Conservation (phyloP, 768 basidiomycete genomes). For the Inosperma sp. region DNA sequence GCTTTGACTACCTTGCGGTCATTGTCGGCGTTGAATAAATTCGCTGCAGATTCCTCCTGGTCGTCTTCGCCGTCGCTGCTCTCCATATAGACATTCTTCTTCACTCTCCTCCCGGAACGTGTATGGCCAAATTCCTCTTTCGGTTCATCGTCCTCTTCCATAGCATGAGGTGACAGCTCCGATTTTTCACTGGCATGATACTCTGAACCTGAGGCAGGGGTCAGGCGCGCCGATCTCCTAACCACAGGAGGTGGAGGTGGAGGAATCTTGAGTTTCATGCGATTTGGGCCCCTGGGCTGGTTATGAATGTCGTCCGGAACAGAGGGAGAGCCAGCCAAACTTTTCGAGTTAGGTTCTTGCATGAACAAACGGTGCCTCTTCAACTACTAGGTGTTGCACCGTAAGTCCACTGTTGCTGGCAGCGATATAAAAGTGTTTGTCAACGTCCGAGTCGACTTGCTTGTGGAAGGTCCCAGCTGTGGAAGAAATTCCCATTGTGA, state of each 20-base stretch:
- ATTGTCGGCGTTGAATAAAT: slow-evolving; percentile 5
- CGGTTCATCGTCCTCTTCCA: slow-evolving; percentile 33
- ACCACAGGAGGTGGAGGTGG: slow-evolving; percentile 29
- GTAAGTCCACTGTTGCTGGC: slow-evolving; percentile 9
- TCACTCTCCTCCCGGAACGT: slow-evolving; percentile 38
- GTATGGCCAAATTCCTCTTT: slow-evolving; percentile 27
- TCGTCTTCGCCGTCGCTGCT: slow-evolving; percentile 33
- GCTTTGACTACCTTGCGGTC: slow-evolving; percentile 5
- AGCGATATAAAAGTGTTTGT: slow-evolving; percentile 7
- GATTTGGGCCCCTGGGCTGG: slow-evolving; percentile 12
- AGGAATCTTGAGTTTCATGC: slow-evolving; percentile 32
- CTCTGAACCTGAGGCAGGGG: slow-evolving; percentile 45
- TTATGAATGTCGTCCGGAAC: slow-evolving; percentile 9
- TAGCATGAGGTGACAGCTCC: slow-evolving; percentile 28
- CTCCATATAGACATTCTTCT: slow-evolving; percentile 41
- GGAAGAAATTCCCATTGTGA: slow-evolving; percentile 11
- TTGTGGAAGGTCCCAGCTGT: slow-evolving; percentile 10
- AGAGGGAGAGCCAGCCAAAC: slow-evolving; percentile 18
- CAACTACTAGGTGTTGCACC: neutral
- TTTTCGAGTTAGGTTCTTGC: slow-evolving; percentile 22
- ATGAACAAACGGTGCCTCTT: slow-evolving; percentile 16
- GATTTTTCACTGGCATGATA: slow-evolving; percentile 48
- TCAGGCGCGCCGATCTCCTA: slow-evolving; percentile 28
- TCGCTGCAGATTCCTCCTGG: slow-evolving; percentile 10
- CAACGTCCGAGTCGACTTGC: slow-evolving; percentile 8